Conservation (phyloP, 441 rosid species). For the Erodium texanum region DNA sequence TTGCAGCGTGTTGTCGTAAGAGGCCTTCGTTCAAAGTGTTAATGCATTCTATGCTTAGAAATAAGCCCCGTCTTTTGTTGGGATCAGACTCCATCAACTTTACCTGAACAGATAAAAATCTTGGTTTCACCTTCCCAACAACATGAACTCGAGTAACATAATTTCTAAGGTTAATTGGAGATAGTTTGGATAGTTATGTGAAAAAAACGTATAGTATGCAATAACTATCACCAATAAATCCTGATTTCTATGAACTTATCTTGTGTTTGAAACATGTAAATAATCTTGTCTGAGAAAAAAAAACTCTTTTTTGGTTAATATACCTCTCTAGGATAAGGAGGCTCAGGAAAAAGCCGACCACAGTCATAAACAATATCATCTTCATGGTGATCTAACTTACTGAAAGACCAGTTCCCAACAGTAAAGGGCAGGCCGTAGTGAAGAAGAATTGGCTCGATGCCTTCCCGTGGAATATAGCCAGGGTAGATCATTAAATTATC, state of each 20-base stretch:
- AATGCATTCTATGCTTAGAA: conserved; percentile 74
- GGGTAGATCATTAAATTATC: conserved; percentile 93
- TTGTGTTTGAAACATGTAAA: not conserved
- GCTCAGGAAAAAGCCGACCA: conserved; percentile 85
- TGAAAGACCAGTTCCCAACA: conserved; percentile 93
- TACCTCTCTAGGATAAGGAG: conserved; percentile 97
- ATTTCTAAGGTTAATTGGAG: too few relatives aligned
- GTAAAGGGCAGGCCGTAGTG: conserved; percentile 86
- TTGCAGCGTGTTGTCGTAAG: conserved; percentile 57
- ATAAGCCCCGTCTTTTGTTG: conserved; percentile 40
- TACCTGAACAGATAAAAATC: conserved; percentile 40
- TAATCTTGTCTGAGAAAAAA: not conserved
- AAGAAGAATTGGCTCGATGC: conserved; percentile 79
- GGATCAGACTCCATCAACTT: conserved; percentile 59
- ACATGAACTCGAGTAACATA: too few relatives aligned
- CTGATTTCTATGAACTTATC: too few relatives aligned
- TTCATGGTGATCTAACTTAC: conserved; percentile 82
- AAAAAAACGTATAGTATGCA: too few relatives aligned
- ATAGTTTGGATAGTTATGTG: too few relatives aligned
- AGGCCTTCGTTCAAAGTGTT: conserved; percentile 90
- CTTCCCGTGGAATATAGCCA: conserved; percentile 75
- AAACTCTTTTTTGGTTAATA: conserved; percentile 7
- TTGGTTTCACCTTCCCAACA: conserved; percentile 12
- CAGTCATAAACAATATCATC: conserved; percentile 86
- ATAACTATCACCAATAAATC: too few relatives aligned